Conservation (phyloP, 192 early-diverging fungal species). For the Lobosporangium transversale region DNA sequence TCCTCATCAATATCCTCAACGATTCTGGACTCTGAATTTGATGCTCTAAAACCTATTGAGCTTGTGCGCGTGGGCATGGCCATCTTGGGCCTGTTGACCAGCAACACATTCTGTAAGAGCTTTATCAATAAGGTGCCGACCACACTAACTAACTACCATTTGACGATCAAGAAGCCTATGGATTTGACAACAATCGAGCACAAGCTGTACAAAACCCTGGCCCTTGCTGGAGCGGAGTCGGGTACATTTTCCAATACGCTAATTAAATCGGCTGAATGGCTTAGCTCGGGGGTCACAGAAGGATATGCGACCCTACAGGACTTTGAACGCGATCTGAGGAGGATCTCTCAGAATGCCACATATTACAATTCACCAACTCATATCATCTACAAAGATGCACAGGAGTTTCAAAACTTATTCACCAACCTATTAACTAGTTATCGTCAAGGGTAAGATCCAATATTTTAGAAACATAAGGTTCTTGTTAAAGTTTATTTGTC, state of each 20-base stretch:
- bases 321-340: slow-evolving; percentile 59
- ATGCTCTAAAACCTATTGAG: slow-evolving; percentile 22
- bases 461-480: not conserved
- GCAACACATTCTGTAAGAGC: slow-evolving; percentile 37
- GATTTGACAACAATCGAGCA: slow-evolving; percentile 63
- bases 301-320: slow-evolving; percentile 51
- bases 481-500: not conserved
- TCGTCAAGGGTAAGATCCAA: slow-evolving; percentile 41
- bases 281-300: slow-evolving; percentile 9
- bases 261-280: not conserved
- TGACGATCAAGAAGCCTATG: slow-evolving; percentile 61
- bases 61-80: slow-evolving; percentile 28
- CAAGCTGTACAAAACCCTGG: slow-evolving; percentile 58
- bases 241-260: not conserved
- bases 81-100: slow-evolving; percentile 14
- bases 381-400: slow-evolving; percentile 43
- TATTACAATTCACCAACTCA: slow-evolving; percentile 40
- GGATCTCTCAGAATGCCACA: slow-evolving; percentile 60
- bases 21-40: not conserved
- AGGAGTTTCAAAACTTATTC: slow-evolving; percentile 16
- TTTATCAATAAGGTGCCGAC: slow-evolving; percentile 53
- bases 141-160: slow-evolving; percentile 56
- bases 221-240: slow-evolving; percentile 2
- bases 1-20: not conserved
- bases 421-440: slow-evolving; percentile 10